Evolutionary conservation across 2,329 filamentous ascomycete genomes (phyloP).

Genomic region (Talaromyces piceae): DNA sequence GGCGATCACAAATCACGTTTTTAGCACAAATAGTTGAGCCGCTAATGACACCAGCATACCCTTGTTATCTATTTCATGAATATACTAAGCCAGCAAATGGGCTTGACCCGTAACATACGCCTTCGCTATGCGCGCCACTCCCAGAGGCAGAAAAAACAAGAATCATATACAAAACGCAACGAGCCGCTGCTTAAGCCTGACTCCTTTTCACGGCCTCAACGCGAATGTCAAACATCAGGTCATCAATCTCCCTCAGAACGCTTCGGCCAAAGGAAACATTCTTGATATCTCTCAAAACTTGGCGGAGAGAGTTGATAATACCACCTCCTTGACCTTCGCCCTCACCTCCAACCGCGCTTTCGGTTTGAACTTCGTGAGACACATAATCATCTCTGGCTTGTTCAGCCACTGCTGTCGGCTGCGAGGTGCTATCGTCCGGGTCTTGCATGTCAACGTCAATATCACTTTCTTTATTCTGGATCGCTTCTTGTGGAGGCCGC

Average conservation of each 20-base stretch:
- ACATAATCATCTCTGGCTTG: conserved; percentile 1
- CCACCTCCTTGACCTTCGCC: neutral
- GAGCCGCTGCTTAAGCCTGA: neutral
- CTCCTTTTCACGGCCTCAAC: conserved; percentile 57
- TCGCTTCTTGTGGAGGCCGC: neutral
- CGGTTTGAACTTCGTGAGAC: conserved; percentile 12
- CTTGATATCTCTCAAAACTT: conserved; percentile 54
- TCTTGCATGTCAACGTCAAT: conserved; percentile 1
- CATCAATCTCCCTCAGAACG: conserved; percentile 65
- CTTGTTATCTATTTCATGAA: neutral
- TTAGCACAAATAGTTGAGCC: too few relatives aligned
- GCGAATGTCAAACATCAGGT: conserved; percentile 72
- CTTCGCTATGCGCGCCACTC: conserved; percentile 8
- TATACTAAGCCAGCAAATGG: neutral
- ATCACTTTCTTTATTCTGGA: neutral
- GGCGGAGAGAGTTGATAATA: conserved; percentile 49
- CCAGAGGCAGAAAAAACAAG: neutral
- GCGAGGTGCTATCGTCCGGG: neutral
- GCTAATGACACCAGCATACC: neutral
- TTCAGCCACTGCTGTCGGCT: neutral
- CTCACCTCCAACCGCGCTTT: conserved; percentile 9
- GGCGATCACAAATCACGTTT: too few relatives aligned
- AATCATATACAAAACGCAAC: neutral
- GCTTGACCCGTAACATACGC: conserved; percentile 2
- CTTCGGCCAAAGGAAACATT: conserved; percentile 53